Conservation (phyloP, 1,284 basidiomycete genomes). For the Fomes fomentarius region DNA sequence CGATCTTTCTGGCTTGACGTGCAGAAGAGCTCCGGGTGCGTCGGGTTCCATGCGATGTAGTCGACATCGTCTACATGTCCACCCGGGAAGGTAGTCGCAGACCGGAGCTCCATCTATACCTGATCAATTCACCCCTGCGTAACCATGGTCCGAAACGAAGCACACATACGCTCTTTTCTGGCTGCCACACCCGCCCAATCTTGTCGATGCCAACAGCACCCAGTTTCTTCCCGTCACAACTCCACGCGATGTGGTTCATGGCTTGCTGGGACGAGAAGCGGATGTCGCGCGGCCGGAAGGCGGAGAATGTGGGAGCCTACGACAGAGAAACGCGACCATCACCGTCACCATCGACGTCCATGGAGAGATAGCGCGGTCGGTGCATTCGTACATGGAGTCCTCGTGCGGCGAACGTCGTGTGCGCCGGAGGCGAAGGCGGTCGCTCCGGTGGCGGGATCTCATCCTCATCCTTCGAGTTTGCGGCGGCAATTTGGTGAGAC, state of each 20-base stretch:
- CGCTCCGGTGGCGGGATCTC: conserved; percentile 66
- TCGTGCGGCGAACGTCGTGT: conserved; percentile 69
- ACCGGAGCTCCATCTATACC: conserved; percentile 67
- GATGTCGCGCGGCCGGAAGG: conserved; percentile 75
- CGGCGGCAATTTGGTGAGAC: conserved; percentile 10
- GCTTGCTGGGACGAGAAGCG: conserved; percentile 64
- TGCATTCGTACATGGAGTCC: conserved; percentile 67
- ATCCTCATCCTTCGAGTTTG: conserved; percentile 43
- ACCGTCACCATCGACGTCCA: conserved; percentile 13
- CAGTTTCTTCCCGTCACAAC: conserved; percentile 76
- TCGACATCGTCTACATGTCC: conserved; percentile 77
- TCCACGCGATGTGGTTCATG: conserved; percentile 80
- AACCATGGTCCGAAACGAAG: no score
- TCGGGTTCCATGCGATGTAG: conserved; percentile 80
- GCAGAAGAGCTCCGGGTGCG: conserved; percentile 78
- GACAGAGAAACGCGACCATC: conserved; percentile 24
- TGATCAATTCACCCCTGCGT: neutral
- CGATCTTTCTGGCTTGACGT: conserved; percentile 76
- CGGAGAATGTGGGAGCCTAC: conserved; percentile 75
- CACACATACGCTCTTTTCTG: conserved; percentile 68
- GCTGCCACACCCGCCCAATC: conserved; percentile 70
- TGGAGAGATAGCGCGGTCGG: conserved; percentile 10
- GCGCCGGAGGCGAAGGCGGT: conserved; percentile 72
- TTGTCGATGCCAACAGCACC: conserved; percentile 81
- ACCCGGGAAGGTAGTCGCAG: conserved; percentile 63